Base-by-base conservation (phyloP, 2,329 filamentous ascomycete species). In the Phialophora macrospora region DNA sequence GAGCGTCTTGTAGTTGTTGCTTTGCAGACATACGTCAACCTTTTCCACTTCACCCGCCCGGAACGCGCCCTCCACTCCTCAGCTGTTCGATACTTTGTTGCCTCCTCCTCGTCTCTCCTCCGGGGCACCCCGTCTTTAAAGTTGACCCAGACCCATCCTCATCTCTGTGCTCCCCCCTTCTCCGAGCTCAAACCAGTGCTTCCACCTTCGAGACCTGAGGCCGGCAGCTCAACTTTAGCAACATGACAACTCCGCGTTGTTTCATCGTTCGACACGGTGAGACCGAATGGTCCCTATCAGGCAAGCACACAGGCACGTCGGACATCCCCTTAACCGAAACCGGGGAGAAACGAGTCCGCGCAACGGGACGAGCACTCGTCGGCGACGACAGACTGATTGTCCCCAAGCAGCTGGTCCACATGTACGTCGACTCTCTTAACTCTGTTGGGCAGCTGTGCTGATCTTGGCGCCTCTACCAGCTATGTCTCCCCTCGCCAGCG, bases 261-360 rank as follows among this genome's bases (percentile, higher is more conserved):
- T 94, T 94, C 81, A 87, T 95, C 72, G 81, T 93, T 76, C 91
- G 93, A 72, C 93, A 97, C 75, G 94, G 93, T 79, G 92, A 97
- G 81, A 98, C 93, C 3, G 92, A 96, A 81, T 98, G 93, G 93
- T 96, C 91, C 4, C 87, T 96, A 55, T 90, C 90, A 72, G 93
- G 92, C 63, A 85, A 88, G 60, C 92, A 97, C 79, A 98, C 94
- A 0, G 90, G 93, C 59, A 84, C 82, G 30, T 91, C 90, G n/a
- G 93, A 98, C 74, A 90, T 98, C 3, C 89, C 92, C 0, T 83
- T 97, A 44, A 97, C 93, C 0, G 80, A 84, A 58, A 90, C 92
- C 75, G 94, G 94, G 60, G 90, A 93, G 81, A 90, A 87, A 76
- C 85, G 90, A 66, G 85, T 93, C 65, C 82, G 80, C 64, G 88